phyloP scores from a whole-genome alignment of 1,284 basidiomycete genomes.

The Tylopilus sp. region DNA sequence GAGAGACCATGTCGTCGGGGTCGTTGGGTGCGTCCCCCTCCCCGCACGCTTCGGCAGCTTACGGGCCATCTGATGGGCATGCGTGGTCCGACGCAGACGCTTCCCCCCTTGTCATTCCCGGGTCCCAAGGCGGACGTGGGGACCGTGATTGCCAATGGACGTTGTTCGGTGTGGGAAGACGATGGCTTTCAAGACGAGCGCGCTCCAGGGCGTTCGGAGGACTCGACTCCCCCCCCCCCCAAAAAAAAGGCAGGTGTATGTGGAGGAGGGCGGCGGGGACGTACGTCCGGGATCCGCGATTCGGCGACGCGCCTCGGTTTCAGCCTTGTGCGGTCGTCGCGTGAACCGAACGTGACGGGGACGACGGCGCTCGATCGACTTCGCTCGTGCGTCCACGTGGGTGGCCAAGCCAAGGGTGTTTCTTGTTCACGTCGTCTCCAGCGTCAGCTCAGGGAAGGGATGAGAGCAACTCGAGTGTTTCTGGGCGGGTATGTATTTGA shows the following conservation, averaged over 20 bases:
- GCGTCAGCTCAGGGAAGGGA: conserved; percentile 24
- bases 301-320: conserved; percentile 37
- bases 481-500: conserved; percentile 21
- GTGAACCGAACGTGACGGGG: conserved; percentile 32
- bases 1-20: too few relatives aligned
- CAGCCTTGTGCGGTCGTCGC: conserved; percentile 34
- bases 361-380: conserved; percentile 32
- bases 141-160: conserved; percentile 28
- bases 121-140: conserved; percentile 21
- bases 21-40: too few relatives aligned
- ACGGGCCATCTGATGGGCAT: conserved; percentile 11
- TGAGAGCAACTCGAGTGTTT: conserved; percentile 1
- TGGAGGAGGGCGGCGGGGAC: too few relatives aligned
- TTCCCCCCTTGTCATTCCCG: neutral
- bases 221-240: conserved; percentile 29
- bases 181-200: conserved; percentile 11
- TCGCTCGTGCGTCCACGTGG: conserved; percentile 29
- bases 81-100: conserved; percentile 7
- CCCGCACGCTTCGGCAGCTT: conserved; percentile 23
- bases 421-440: conserved; percentile 31
- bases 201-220: conserved; percentile 23
- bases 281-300: conserved; percentile 23
- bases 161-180: conserved; percentile 4
- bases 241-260: conserved; percentile 27
- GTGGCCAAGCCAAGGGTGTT: conserved; percentile 25